Conservation (phyloP, 352 stramenopile species). For the Chloridella minuta region DNA sequence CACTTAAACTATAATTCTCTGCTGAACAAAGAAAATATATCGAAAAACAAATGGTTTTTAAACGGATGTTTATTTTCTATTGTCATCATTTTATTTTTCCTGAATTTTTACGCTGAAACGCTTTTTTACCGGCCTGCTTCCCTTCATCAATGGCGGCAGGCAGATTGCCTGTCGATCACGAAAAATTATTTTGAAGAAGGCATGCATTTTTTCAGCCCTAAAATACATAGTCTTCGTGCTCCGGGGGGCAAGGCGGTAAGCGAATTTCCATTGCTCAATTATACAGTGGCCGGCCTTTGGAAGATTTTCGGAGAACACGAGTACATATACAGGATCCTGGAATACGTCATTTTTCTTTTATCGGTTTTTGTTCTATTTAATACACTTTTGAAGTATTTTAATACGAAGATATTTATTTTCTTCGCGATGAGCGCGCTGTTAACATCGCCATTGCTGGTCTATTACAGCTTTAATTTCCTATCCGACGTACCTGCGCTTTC, state of each 20-base stretch:
- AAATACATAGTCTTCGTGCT: background rate
- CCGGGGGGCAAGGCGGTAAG: background rate
- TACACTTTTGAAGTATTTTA: background rate
- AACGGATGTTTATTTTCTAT: no score
- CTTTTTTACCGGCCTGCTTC: background rate
- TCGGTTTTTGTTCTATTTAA: conserved; percentile 10
- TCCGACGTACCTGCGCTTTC: background rate
- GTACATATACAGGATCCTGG: background rate
- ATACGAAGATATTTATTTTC: background rate
- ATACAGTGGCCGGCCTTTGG: background rate
- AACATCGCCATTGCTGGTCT: background rate
- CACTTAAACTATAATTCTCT: no score
- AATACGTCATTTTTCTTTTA: conserved; percentile 4
- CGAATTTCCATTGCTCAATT: background rate
- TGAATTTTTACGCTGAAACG: background rate
- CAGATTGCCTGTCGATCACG: background rate
- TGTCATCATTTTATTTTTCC: background rate
- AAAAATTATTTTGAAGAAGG: background rate
- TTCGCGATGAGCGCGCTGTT: background rate
- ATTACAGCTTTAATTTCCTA: conserved; percentile 8
- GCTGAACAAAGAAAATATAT: no score
- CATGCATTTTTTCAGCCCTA: background rate
- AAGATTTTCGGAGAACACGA: background rate
- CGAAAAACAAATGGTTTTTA: no score
- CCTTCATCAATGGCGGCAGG: background rate